Percentiles rank a stretch among this genome's conserved stretches.
phyloP scores from a whole-genome alignment of 768 basidiomycete genomes.

The Russula foetens region DNA sequence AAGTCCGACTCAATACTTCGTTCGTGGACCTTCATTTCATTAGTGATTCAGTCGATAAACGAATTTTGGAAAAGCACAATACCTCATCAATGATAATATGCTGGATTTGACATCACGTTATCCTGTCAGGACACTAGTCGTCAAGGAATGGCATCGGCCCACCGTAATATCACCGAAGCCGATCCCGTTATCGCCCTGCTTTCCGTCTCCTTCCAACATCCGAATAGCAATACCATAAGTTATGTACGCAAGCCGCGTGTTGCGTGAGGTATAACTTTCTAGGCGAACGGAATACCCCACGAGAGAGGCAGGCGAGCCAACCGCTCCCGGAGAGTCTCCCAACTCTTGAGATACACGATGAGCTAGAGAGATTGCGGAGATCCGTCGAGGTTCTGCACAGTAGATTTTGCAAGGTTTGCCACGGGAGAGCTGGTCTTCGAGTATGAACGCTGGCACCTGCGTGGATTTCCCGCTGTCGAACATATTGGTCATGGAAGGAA shows the following conservation, averaged over 20 bases:
- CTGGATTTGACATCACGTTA: slow-evolving; percentile 30
- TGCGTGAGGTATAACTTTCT: slow-evolving; percentile 76
- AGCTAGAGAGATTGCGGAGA: slow-evolving; percentile 92
- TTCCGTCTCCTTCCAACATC: slow-evolving; percentile 87
- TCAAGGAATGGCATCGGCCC: slow-evolving; percentile 22
- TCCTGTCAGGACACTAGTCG: slow-evolving; percentile 9
- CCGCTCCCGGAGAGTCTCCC: slow-evolving; percentile 71
- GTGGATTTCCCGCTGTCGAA: slow-evolving; percentile 84
- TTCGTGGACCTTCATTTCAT: slow-evolving; percentile 68
- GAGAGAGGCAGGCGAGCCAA: slow-evolving; percentile 69
- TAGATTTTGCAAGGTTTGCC: slow-evolving; percentile 85
- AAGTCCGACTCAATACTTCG: slow-evolving; percentile 97
- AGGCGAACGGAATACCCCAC: slow-evolving; percentile 94
- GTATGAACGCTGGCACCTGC: slow-evolving; percentile 87
- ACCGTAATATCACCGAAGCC: slow-evolving; percentile 96
- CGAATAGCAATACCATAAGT: slow-evolving; percentile 94
- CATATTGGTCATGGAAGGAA: neutral
- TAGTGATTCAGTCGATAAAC: neutral
- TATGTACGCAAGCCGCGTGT: slow-evolving; percentile 75
- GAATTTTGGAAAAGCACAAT: slow-evolving; percentile 3
- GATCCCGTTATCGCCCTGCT: slow-evolving; percentile 58
- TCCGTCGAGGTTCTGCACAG: slow-evolving; percentile 92
- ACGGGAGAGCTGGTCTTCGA: slow-evolving; percentile 78
- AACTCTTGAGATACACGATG: slow-evolving; percentile 91
- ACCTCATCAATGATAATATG: slow-evolving; percentile 96